Percentiles rank a stretch among this genome's conserved stretches.
Evolutionary conservation across 306 rosid species (phyloP).

Genomic region (Lathyrus aphaca): DNA sequence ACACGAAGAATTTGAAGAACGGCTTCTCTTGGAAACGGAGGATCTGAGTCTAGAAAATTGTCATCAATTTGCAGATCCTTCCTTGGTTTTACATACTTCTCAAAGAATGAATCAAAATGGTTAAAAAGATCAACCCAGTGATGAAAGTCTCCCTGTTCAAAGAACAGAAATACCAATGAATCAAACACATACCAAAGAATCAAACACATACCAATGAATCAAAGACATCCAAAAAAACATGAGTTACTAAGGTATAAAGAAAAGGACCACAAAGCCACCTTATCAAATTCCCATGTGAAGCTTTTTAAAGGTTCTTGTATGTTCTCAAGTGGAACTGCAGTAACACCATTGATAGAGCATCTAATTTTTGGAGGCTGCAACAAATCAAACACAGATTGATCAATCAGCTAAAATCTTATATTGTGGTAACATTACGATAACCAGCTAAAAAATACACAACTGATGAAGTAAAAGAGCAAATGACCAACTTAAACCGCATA

Average conservation of each 20-base stretch:
- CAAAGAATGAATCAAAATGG: slow-evolving; percentile 97
- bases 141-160: slow-evolving; percentile 94
- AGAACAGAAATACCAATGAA: slow-evolving; percentile 45
- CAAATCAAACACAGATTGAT: slow-evolving; percentile 42
- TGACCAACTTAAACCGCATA: neutral
- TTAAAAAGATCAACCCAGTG: slow-evolving; percentile 98
- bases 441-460: slow-evolving; percentile 13
- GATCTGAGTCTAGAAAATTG: slow-evolving; percentile 69
- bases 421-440: neutral
- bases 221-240: slow-evolving; percentile 35
- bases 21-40: slow-evolving; percentile 90
- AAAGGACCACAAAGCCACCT: slow-evolving; percentile 60
- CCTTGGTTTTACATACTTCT: slow-evolving; percentile 86
- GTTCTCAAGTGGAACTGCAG: slow-evolving; percentile 82
- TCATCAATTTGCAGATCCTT: slow-evolving; percentile 92
- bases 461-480: neutral
- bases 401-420: slow-evolving; percentile 19
- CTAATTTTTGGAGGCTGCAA: slow-evolving; percentile 91
- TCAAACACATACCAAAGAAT: slow-evolving; percentile 33
- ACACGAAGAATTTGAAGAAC: slow-evolving; percentile 93
- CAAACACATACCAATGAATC: slow-evolving; percentile 4
- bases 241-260: slow-evolving; percentile 13
- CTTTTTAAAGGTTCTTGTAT: slow-evolving; percentile 83
- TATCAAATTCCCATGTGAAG: slow-evolving; percentile 92
- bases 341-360: slow-evolving; percentile 74